Evolutionary conservation across 2,329 filamentous ascomycete genomes (phyloP).

Genomic region (Uncinocarpus reesii): DNA sequence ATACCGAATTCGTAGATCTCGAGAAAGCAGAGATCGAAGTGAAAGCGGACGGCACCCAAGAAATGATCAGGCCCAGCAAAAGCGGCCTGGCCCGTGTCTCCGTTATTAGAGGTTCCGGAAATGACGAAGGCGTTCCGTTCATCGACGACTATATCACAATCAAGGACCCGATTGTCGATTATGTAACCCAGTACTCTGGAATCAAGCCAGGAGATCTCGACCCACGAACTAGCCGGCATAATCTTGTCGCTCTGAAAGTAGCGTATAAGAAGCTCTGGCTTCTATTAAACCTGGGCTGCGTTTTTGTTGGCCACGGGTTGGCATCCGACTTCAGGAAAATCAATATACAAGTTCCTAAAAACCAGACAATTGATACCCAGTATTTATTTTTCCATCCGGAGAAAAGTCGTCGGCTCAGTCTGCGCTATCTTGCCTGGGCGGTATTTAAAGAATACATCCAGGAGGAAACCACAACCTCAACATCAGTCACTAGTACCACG

Average conservation of each 20-base stretch:
- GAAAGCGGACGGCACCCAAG: constrained; percentile 83
- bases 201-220: constrained; percentile 81
- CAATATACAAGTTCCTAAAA: constrained; percentile 87
- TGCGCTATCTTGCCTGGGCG: constrained; percentile 85
- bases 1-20: constrained; percentile 91
- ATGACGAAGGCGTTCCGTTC: constrained; percentile 71
- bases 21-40: constrained; percentile 92
- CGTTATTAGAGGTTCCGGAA: constrained; percentile 68
- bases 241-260: constrained; percentile 75
- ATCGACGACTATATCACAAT: constrained; percentile 97
- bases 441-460: constrained; percentile 92
- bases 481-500: constrained; percentile 11
- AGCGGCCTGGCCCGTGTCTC: constrained; percentile 89
- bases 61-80: constrained; percentile 82
- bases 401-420: constrained; percentile 73
- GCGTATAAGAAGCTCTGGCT: constrained; percentile 99
- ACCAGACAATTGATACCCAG: constrained; percentile 88
- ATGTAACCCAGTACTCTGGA: constrained; percentile 86
- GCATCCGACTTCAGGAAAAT: constrained; percentile 95
- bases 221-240: constrained; percentile 63
- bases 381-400: constrained; percentile 77
- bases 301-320: constrained; percentile 87
- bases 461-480: constrained; percentile 42
- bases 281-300: constrained; percentile 82
- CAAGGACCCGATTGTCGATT: constrained; percentile 84